Evolutionary conservation across 2,329 filamentous ascomycete genomes (phyloP).

Genomic region (Diaporthe citri): DNA sequence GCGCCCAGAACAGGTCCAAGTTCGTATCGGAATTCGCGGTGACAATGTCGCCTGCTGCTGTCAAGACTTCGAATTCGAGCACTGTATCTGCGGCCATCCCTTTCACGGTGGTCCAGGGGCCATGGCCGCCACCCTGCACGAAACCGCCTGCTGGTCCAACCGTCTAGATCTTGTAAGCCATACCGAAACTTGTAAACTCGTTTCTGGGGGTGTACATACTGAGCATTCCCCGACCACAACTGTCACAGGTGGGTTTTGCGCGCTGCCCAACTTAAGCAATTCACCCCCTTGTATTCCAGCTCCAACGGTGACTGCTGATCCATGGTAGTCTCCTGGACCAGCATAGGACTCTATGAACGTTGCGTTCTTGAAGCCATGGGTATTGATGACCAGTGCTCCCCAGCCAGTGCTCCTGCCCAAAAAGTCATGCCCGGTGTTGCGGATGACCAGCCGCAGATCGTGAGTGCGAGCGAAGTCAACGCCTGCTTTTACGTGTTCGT

Average conservation of each 20-base stretch:
- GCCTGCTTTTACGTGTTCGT: conserved; percentile 49
- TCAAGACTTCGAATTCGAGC: conserved; percentile 48
- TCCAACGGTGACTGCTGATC: conserved; percentile 63
- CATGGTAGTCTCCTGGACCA: conserved; percentile 55
- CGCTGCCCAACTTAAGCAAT: conserved; percentile 56
- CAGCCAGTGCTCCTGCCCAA: conserved; percentile 73
- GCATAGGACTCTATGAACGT: conserved; percentile 53
- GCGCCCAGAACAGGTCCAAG: conserved; percentile 68
- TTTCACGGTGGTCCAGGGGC: conserved; percentile 55
- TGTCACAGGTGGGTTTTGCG: conserved; percentile 53
- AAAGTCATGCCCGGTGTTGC: conserved; percentile 70
- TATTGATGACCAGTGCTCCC: conserved; percentile 69
- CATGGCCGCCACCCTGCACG: conserved; percentile 70
- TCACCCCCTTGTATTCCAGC: conserved; percentile 65
- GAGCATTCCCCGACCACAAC: conserved; percentile 67
- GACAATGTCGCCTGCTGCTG: conserved; percentile 55
- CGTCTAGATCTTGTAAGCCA: conserved; percentile 49
- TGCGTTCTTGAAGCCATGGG: conserved; percentile 61
- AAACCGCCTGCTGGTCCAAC: conserved; percentile 74
- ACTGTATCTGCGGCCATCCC: conserved; percentile 27
- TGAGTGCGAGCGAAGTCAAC: conserved; percentile 56
- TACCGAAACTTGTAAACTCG: not conserved
- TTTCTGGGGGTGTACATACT: conserved; percentile 45
- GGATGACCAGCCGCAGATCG: conserved; percentile 66
- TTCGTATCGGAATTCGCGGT: conserved; percentile 58